A percentile compares a stretch with the other conserved stretches of the same genome.
Conservation (phyloP, 169 alveolate genomes). For the Amoebophrya sp. region DNA sequence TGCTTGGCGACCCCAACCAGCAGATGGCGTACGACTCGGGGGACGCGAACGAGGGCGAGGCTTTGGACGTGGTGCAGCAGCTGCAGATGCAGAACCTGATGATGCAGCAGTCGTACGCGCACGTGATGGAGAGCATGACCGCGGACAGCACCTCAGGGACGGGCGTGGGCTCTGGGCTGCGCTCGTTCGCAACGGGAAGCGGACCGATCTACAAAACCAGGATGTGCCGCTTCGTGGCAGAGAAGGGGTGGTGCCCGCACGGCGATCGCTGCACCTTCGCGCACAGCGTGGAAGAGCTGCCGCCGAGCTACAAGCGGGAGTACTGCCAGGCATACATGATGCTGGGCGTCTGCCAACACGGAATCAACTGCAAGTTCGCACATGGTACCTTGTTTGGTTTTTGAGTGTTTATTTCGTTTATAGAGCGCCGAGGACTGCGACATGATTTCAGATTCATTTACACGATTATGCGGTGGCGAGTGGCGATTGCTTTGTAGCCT, state of each 20-base stretch:
- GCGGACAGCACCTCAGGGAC: no score
- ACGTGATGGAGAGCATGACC: not conserved
- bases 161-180: no score
- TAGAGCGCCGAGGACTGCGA: no score
- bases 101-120: not conserved
- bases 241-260: slow-evolving; percentile 4
- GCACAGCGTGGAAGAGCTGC: not conserved
- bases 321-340: not conserved
- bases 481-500: no score
- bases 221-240: not conserved
- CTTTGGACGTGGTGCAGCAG: not conserved
- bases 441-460: no score
- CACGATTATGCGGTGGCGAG: no score
- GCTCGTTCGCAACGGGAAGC: not conserved
- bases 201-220: not conserved
- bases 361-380: not conserved
- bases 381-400: not conserved
- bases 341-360: not conserved
- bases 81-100: not conserved
- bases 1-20: not conserved
- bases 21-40: not conserved
- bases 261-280: not conserved
- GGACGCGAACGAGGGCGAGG: not conserved
- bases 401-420: no score
- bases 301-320: not conserved